Base-by-base conservation (phyloP, 2,329 filamentous ascomycete species). In the Elsinoe fawcettii region DNA sequence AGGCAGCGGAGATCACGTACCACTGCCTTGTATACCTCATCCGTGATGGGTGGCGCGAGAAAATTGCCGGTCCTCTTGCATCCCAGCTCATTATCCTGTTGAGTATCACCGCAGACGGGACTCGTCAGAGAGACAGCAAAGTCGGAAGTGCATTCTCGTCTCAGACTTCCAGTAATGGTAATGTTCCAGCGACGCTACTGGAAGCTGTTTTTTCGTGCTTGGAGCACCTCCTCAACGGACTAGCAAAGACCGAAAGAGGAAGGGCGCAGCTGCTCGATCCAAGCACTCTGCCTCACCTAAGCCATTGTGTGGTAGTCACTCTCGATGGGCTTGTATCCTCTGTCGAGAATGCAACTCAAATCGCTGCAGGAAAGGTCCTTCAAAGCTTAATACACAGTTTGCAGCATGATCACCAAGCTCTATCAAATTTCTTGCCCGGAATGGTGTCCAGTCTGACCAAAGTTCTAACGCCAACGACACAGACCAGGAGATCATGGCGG, bases 81-180 rank as follows among this genome's bases (percentile, higher is more conserved):
- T 88, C 88, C 61, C 91, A 97, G 69, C 80, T 97, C 14, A 77
- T 97, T 41, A 88, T 96, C 43, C 77, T 97, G 32, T 78, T 96
- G 59, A 88, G 87, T 0, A 86, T 96, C 65, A 79, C 96, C 58
- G 81, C 90, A 58, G 90, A 87, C 20, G 88, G 88, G 8, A 79
- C 82, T 1, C 83, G 87, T 1, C 83, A 78, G 27, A 78, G 81
- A 51, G 71, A 74, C 18, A 74, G 75, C 32, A 71, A 80, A 14
- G 41, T 20, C 20, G 27, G 27, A 5, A 9, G 9, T 5, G 14
- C 23, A 25, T 14, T 5, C 9, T 5, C 41, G 23, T 23, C 18
- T 7, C 18, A 25, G 11, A 37, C 9, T 25, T 25, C 5, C 6
- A n/a, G 23, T 14, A 18, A 25, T 46, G 20, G 41, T 2, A 25